Evolutionary conservation across 106 monocot genomes (phyloP), one percentile per base, ranked within the genome.

Genomic region (Agapanthus africanus): DNA sequence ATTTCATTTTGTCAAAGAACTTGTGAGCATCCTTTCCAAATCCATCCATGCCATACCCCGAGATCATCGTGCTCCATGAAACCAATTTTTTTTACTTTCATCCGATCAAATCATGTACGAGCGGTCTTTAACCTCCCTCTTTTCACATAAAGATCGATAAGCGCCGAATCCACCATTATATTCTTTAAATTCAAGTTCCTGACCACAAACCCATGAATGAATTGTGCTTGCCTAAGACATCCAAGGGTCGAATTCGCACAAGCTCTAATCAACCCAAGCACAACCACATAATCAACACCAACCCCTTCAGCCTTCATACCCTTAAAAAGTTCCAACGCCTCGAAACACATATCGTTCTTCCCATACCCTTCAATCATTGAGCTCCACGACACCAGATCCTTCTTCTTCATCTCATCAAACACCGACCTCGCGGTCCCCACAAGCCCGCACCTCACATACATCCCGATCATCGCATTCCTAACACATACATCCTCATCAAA

Each of bases 321-420:
- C 42, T 23, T 70, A 38, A 81, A 78, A n/a, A 88, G 37, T 19
- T 65, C 65, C 31, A 88, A 27, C 31, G 79, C 81, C 11, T 81
- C 78, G 6, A 28, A 40, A 28, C 70, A 74, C 39, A 70, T 70
- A 59, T 81, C 65, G 2, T 70, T 70, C 54, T 40, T 34, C 4
- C 51, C 76, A 46, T 81, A 84, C 42, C 75, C 84, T 35, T 88
- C 78, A 4, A 88, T 81, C 81, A 88, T 84, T 3, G 78, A 81
- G 54, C 76, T 88, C 88, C 88, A 88, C 2, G 78, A 73, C 25
- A 67, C 73, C 50, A 78, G 62, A 68, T 78, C 78, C 73, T 78
- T 78, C 39, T 44, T 54, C 40, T 1, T 38, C 32, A 73, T 79
- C 46, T 70, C 65, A 60, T 83, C 74, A 69, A 87, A 87, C 52